Conservation (phyloP, 2,329 filamentous ascomycete species). For the Alternaria incomplexa region DNA sequence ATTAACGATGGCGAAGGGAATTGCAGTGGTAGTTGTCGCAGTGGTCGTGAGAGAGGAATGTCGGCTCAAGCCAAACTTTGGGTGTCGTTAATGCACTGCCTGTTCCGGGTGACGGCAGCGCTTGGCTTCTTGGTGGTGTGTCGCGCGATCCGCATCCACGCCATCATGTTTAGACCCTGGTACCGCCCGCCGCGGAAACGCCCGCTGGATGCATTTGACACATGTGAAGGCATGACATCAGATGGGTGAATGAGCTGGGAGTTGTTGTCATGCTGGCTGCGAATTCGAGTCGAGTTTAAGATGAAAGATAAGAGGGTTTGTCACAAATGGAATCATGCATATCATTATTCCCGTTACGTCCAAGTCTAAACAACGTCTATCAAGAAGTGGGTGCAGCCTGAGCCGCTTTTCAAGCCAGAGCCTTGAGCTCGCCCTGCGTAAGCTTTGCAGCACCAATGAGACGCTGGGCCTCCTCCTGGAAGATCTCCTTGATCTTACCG, state of each 20-base stretch:
- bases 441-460: conserved; percentile 83
- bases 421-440: conserved; percentile 82
- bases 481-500: conserved; percentile 84
- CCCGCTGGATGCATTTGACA: conserved; percentile 3
- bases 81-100: conserved; percentile 9
- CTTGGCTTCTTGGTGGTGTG: conserved; percentile 35
- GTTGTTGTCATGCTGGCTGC: neutral
- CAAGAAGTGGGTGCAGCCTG: neutral
- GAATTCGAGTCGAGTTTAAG: neutral
- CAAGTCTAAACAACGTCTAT: conserved; percentile 28
- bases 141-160: conserved; percentile 11
- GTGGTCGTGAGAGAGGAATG: neutral
- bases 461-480: conserved; percentile 76
- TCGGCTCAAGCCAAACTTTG: neutral
- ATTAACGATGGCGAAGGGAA: conserved; percentile 2
- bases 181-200: conserved; percentile 2
- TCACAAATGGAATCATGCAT: neutral
- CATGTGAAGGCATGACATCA: conserved; percentile 1
- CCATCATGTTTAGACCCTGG: conserved; percentile 16
- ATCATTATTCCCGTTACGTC: conserved; percentile 11
- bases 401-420: conserved; percentile 47
- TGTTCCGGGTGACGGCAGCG: conserved; percentile 22
- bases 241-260: neutral
- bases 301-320: neutral
- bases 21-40: neutral